Evolutionary conservation across 169 alveolate species (phyloP).

Genomic region (Besnoitia besnoiti): DNA sequence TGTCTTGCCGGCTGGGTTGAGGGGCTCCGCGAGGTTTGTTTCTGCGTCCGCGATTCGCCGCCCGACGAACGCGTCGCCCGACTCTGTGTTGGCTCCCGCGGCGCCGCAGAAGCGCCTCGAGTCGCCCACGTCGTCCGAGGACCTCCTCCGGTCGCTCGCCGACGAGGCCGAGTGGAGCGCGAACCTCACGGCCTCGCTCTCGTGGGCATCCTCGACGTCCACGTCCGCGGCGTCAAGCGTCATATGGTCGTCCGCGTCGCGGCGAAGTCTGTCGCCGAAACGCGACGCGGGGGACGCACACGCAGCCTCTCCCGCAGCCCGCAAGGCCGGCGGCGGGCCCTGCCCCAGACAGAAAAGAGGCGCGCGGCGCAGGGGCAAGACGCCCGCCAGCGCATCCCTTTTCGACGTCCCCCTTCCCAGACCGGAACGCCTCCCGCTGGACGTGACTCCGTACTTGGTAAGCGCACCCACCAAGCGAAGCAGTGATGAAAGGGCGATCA

Average conservation of each 20-base stretch:
- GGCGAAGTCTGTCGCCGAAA: not conserved
- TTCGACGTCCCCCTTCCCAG: not conserved
- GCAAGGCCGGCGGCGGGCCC: not conserved
- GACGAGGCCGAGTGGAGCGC: not conserved
- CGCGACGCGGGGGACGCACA: not conserved
- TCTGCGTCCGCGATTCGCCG: too few species aligned
- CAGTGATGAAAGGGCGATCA: too few species aligned
- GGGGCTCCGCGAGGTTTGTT: too few species aligned
- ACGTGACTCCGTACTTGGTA: slow-evolving; percentile 20
- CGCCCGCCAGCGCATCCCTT: not conserved
- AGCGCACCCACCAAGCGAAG: too few species aligned
- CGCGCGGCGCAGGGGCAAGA: not conserved
- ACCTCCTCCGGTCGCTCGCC: not conserved
- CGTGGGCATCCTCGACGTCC: slow-evolving; percentile 34
- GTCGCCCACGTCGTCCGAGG: too few species aligned
- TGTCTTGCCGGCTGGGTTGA: too few species aligned
- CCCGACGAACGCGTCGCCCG: too few species aligned
- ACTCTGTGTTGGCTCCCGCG: too few species aligned
- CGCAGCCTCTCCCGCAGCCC: not conserved
- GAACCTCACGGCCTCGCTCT: not conserved
- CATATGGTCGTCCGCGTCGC: not conserved
- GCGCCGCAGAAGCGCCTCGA: too few species aligned
- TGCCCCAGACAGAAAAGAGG: not conserved
- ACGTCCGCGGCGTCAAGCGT: slow-evolving; percentile 33
- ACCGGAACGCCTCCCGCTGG: slow-evolving; percentile 4